Conservation (phyloP, 2,329 filamentous ascomycete species). For the Chrysosporium queenslandicum region DNA sequence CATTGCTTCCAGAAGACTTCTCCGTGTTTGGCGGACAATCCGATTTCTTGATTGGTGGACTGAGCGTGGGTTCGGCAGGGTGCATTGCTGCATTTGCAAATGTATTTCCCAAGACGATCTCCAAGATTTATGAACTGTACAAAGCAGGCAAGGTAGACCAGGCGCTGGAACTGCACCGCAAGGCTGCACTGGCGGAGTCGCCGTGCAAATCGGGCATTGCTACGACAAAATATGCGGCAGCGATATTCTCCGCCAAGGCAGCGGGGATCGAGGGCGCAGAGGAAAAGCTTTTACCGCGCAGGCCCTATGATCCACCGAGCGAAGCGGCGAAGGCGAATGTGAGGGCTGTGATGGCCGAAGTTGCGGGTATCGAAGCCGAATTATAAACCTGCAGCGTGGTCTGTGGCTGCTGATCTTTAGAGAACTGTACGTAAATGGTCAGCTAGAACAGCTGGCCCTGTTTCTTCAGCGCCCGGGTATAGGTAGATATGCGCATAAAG, state of each 20-base stretch:
- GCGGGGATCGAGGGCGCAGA: slow-evolving; percentile 53
- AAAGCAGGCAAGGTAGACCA: slow-evolving; percentile 47
- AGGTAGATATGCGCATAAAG: no score
- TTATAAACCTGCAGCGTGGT: neutral
- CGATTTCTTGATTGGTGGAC: slow-evolving; percentile 55
- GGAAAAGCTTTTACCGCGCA: slow-evolving; percentile 48
- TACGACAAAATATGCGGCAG: slow-evolving; percentile 57
- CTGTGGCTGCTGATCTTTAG: neutral
- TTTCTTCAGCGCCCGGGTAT: no score
- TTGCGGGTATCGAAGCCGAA: slow-evolving; percentile 34
- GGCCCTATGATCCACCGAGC: slow-evolving; percentile 48
- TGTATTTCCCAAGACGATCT: slow-evolving; percentile 47
- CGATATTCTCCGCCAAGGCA: slow-evolving; percentile 47
- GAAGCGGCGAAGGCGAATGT: slow-evolving; percentile 39
- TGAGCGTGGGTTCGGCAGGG: slow-evolving; percentile 45
- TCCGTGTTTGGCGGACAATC: slow-evolving; percentile 62
- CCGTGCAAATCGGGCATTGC: slow-evolving; percentile 58
- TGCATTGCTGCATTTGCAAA: slow-evolving; percentile 52
- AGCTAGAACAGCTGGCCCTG: no score
- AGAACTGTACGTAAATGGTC: no score
- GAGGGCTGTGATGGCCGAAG: slow-evolving; percentile 31
- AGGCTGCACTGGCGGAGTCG: slow-evolving; percentile 55
- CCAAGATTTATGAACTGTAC: slow-evolving; percentile 53
- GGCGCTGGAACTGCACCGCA: slow-evolving; percentile 51
- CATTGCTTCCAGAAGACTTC: slow-evolving; percentile 48